Evolutionary conservation across 768 basidiomycete genomes (phyloP), one percentile per base, ranked within the genome.

Genomic region (Candolleomyces aberdarensis): DNA sequence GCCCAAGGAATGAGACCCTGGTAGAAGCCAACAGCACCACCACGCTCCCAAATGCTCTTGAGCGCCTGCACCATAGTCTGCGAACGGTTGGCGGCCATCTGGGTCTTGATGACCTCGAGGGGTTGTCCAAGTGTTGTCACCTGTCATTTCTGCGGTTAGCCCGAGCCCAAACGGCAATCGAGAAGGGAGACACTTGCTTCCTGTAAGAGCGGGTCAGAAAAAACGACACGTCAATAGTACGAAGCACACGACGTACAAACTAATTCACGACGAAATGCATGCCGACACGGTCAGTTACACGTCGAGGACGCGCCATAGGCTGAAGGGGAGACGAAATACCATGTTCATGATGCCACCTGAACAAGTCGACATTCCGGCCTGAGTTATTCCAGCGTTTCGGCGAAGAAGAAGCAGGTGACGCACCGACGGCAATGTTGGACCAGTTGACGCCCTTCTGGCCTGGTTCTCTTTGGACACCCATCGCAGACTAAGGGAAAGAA

Each of bases 1-100:
- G 97, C 97, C 96, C 97, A 99, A 70, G 97, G 97, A 71, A 98
- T 98, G 62, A 99, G 85, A 65, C 97, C 97, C 75, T 99, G 97
- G 78, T 92, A 99, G 80, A 96, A 94, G 26, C 97, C 97, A 50
- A 77, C 72, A 59, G 89, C 76, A 63, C 97, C 94, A 66, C 97
- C 97, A 63, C 97, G 89, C 67, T 86, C 81, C 94, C 94, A 96
- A 61, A 98, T 93, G 5, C 88, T 86, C 64, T 83, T 80, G 66
- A 91, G 80, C 17, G 97, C 96, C 71, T 93, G 86, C 62, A 81
- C 66, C 94, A 99, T 97, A 13, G 89, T 81, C 73, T 99, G 95
- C 10, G 84, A 86, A 63, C 97, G 87, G 79, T 96, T 96, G 62
- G 95, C 94, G 61, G 97, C 97, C 97, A 99, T 98, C 73, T 99